Base-by-base conservation (phyloP, 2,329 filamentous ascomycete genomes). In the Colletotrichum sp. region DNA sequence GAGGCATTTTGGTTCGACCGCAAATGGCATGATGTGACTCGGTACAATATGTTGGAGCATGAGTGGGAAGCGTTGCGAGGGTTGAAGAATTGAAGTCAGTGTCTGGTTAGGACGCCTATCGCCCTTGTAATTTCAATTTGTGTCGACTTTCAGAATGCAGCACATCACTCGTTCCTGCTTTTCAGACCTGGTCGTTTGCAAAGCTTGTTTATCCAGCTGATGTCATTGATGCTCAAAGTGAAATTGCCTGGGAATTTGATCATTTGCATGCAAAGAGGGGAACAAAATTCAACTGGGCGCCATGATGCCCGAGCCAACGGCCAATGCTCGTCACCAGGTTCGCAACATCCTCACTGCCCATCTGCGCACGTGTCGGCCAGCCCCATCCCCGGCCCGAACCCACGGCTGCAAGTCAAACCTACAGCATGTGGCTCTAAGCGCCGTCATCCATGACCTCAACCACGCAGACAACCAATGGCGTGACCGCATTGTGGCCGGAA, bases 151-250 rank as follows among this genome's bases (percentile, higher is more conserved):
- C 39, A 6, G 3, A 10, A n/a, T 2, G 0, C 5, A 6, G 18
- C 18, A n/a, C 1, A 10, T 6, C 18, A 44, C 39, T 4, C 3
- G 5, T 12, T 44, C 3, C 39, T n/a, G 39, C 3, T 44, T 44
- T n/a, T 1, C 8, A 6, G 18, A 6, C 9, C 3, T 44, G 18
- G 5, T 2, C 0, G 0, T 22, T 48, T 13, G 0, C 6, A 48
- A 48, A 48, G 44, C 6, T 22, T 7, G 6, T 5, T 22, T 0
- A 0, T 2, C 44, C 6, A 0, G 44, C 44, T 48, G 44, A 48
- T 48, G 44, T 48, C 44, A 48, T 48, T 22, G 44, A 22, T 48
- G n/a, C 44, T 48, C 44, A 59, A 13, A 28, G 16, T 28, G 4
- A 59, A 59, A 6, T 26, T 5, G 1, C 8, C 9, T n/a, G 15